These are phyloP conservation scores for Ophiocordyceps camponoti-floridani DNA, from an alignment of 2,329 filamentous ascomycete genomes.

Conservation along the genomic window DNA sequence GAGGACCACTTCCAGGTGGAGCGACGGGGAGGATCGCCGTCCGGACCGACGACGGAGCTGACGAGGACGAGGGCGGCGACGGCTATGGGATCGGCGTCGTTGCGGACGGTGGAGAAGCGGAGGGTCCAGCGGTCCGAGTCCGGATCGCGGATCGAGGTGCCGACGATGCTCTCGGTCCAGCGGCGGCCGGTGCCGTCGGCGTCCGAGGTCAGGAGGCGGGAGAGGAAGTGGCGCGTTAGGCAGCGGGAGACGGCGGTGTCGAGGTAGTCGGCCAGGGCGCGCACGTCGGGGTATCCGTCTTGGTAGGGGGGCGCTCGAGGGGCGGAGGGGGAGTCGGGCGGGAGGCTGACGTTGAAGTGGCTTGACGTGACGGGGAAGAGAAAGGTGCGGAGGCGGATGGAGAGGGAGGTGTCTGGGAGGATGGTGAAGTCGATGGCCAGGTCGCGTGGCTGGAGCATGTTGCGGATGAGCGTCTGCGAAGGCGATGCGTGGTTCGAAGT, in stretches of 20 bases:
- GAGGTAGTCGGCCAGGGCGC: slow-evolving; percentile 27
- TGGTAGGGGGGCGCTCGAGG: slow-evolving; percentile 24
- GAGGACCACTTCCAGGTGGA: slow-evolving; percentile 14
- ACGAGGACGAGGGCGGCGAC: slow-evolving; percentile 7
- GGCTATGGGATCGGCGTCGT: slow-evolving; percentile 1
- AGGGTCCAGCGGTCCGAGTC: slow-evolving; percentile 12
- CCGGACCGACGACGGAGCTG: slow-evolving; percentile 4
- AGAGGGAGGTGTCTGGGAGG: slow-evolving; percentile 22
- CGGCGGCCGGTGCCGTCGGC: not conserved
- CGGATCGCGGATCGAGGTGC: slow-evolving; percentile 13
- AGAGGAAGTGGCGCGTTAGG: slow-evolving; percentile 18
- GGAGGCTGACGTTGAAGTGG: slow-evolving; percentile 23
- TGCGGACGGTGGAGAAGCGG: slow-evolving; percentile 8
- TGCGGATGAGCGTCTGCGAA: slow-evolving; percentile 26
- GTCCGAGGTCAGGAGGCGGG: slow-evolving; percentile 4
- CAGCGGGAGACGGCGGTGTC: slow-evolving; percentile 22
- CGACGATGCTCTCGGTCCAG: slow-evolving; percentile 14
- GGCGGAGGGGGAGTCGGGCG: slow-evolving; percentile 16
- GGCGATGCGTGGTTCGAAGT: slow-evolving; percentile 17
- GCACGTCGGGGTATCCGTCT: slow-evolving; percentile 24
- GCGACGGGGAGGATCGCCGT: slow-evolving; percentile 3
- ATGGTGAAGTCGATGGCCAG: slow-evolving; percentile 26
- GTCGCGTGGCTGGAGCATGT: slow-evolving; percentile 21
- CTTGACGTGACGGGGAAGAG: slow-evolving; percentile 25
- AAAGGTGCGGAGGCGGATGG: slow-evolving; percentile 25